phyloP scores from a whole-genome alignment of 139 green algal genomes.

The Klebsormidium nitens region DNA sequence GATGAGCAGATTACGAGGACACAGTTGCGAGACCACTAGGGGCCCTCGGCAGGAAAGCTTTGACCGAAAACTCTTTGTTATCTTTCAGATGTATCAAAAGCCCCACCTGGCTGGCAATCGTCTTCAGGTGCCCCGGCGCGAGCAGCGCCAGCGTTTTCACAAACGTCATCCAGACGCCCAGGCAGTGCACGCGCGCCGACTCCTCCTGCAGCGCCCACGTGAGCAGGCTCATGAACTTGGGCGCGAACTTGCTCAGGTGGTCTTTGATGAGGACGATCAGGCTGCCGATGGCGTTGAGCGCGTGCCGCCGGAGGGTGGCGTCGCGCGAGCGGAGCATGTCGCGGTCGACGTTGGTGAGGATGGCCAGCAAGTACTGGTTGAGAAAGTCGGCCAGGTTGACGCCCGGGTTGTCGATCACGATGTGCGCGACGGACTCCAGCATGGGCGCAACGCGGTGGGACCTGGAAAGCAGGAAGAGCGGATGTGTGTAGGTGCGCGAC shows the following conservation, averaged over 20 bases:
- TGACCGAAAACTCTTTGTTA: too few relatives aligned
- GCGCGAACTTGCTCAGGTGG: slow-evolving; percentile 25
- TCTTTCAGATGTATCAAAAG: too few relatives aligned
- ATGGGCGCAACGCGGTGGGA: slow-evolving; percentile 16
- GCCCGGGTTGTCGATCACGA: neutral
- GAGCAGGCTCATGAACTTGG: slow-evolving; percentile 34
- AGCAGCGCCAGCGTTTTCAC: slow-evolving; percentile 13
- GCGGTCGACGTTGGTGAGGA: slow-evolving; percentile 28
- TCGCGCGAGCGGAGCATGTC: slow-evolving; percentile 10
- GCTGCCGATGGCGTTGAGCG: slow-evolving; percentile 14
- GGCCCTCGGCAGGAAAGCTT: too few relatives aligned
- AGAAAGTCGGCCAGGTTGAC: slow-evolving; percentile 31
- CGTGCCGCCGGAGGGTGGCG: slow-evolving; percentile 6
- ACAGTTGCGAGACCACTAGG: too few relatives aligned
- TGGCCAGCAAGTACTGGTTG: slow-evolving; percentile 10
- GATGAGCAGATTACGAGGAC: too few relatives aligned
- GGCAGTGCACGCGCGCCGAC: neutral
- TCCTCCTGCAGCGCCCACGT: slow-evolving; percentile 19
- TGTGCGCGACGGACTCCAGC: slow-evolving; percentile 19
- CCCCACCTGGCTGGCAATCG: slow-evolving; percentile 27
- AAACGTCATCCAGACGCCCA: slow-evolving; percentile 30
- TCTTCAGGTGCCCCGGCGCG: slow-evolving; percentile 13
- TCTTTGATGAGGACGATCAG: slow-evolving; percentile 20
- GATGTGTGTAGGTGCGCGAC: too few relatives aligned
- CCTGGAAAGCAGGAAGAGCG: slow-evolving; percentile 16